A percentile compares a stretch with the other conserved stretches of the same genome.
phyloP scores from a whole-genome alignment of 768 basidiomycete species.

The Epithele typhae region DNA sequence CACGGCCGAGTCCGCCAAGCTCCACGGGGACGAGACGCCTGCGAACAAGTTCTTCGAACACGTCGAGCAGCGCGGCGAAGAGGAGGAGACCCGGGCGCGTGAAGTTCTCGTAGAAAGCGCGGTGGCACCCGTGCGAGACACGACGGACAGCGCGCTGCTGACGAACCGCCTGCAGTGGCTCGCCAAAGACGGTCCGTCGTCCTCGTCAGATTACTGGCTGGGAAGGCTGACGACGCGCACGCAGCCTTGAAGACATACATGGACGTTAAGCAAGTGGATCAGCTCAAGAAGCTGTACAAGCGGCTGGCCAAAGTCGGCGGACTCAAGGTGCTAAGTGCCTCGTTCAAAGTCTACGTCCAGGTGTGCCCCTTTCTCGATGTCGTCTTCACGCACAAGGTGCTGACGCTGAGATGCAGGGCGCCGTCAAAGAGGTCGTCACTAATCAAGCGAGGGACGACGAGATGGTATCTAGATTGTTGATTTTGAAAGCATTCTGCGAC shows the following conservation, averaged over 20 bases:
- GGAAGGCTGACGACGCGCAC: background rate
- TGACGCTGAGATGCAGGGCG: too few species aligned
- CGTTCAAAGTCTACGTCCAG: constrained; percentile 61
- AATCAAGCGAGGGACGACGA: constrained; percentile 60
- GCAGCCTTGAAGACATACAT: constrained; percentile 54
- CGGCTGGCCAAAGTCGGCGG: constrained; percentile 58
- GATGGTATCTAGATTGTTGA: constrained; percentile 73
- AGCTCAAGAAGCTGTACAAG: constrained; percentile 50
- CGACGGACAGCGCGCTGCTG: constrained; percentile 52
- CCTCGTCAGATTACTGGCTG: too few species aligned
- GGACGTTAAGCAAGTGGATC: constrained; percentile 38
- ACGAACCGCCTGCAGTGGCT: constrained; percentile 40
- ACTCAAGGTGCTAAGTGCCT: constrained; percentile 46
- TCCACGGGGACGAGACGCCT: constrained; percentile 32
- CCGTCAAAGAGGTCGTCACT: constrained; percentile 61
- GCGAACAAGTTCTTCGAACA: constrained; percentile 54
- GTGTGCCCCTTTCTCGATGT: constrained; percentile 33
- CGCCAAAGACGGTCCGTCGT: constrained; percentile 33
- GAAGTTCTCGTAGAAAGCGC: constrained; percentile 47
- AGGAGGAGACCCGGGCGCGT: constrained; percentile 54
- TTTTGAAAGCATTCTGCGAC: constrained; percentile 60
- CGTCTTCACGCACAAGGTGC: background rate
- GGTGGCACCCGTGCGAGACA: constrained; percentile 46
- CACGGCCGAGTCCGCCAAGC: constrained; percentile 40
- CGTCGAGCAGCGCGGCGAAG: constrained; percentile 39